Evolutionary conservation across 306 rosid species (phyloP), one percentile per base, ranked within the genome.

Genomic region (Vigna hirtella): DNA sequence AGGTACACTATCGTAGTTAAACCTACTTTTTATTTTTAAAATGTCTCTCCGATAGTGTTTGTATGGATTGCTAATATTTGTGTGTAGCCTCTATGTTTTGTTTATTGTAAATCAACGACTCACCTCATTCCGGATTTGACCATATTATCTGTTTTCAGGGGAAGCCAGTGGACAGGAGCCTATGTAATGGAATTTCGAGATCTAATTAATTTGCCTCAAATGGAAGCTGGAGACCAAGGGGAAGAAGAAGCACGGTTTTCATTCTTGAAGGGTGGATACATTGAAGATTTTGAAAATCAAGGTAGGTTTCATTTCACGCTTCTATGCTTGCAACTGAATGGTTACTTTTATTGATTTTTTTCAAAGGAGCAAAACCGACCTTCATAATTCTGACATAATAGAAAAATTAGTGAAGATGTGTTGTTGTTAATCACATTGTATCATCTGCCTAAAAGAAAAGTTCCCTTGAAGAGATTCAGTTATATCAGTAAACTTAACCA

Each of bases 101-200:
- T 42, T 75, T 64, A 28, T 71, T 26, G 7, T 82, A 10, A 36
- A 3, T 40, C 9, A 49, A 24, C 42, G 7, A 61, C 30, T 72
- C 66, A 58, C 52, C 26, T 55, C n/a, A 45, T 76, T 82, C 58
- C 20, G 61, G 7, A 77, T 69, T 70, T 65, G 51, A 16, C 43
- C 48, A 3, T 73, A 9, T 75, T 76, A 73, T 85, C 72, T 77
- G 30, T 61, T 65, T 26, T 7, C 85, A 94, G 98, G 68, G 97
- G 93, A 76, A 90, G 89, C 77, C 91, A 89, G 56, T 94, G 98
- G 98, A 94, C 98, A 22, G 98, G 97, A 79, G 94, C 80, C 13
- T 92, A 92, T 72, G 83, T 85, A 34, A 81, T 90, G 93, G 96
- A 87, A 74, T 90, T 94, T 80, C 86, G 76, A 53, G 90, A 92